phyloP scores from a whole-genome alignment of 345 rosid genomes.

The Pistacia integerrima region DNA sequence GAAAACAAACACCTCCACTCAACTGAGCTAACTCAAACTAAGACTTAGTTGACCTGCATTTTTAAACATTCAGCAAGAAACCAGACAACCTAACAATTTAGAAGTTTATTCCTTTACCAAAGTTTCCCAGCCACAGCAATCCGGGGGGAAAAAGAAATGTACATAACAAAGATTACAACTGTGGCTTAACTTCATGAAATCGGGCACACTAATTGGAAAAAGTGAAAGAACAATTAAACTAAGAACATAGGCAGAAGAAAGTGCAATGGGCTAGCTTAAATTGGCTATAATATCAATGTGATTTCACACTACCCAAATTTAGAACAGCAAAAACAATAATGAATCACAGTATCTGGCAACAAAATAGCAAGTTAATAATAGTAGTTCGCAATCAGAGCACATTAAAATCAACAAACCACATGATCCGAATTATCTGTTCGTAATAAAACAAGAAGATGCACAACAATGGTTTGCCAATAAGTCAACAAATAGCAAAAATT shows the following conservation, averaged over 20 bases:
- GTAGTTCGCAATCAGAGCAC: constrained; percentile 4
- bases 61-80: not conserved
- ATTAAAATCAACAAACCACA: not conserved
- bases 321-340: not conserved
- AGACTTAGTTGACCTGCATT: constrained; percentile 1
- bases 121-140: not conserved
- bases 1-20: not conserved
- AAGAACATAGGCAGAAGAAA: not conserved
- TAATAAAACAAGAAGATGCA: not conserved
- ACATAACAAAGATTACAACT: not conserved
- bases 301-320: not conserved
- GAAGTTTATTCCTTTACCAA: not conserved
- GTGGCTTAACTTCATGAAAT: not conserved
- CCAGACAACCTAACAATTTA: not conserved
- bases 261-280: not conserved
- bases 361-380: not conserved
- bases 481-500: not conserved
- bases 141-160: not conserved
- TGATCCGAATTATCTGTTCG: not conserved
- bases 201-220: not conserved
- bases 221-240: not conserved
- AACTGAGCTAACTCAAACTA: not conserved
- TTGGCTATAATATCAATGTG: not conserved
- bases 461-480: not conserved
- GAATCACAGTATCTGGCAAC: not conserved